phyloP scores from a whole-genome alignment of 1,284 basidiomycete genomes.

The Schizopora paradoxa region DNA sequence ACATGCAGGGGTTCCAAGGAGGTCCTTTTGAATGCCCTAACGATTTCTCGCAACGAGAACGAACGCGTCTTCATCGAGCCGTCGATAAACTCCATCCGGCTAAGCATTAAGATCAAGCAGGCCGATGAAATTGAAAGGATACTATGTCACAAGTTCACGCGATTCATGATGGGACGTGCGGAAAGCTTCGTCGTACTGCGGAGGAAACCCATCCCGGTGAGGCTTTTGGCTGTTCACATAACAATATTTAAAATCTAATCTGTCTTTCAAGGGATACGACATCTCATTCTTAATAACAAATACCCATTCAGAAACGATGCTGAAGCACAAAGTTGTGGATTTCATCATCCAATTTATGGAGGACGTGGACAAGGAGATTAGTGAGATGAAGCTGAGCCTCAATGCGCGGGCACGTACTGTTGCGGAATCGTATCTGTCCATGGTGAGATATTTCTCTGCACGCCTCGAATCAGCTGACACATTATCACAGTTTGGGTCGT shows the following conservation, averaged over 20 bases:
- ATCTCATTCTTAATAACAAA: slow-evolving; percentile 99
- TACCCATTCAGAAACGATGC: slow-evolving; percentile 93
- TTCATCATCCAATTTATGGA: slow-evolving; percentile 99
- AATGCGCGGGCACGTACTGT: slow-evolving; percentile 97
- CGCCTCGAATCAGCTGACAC: neutral
- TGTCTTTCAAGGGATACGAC: slow-evolving; percentile 75
- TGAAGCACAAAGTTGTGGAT: slow-evolving; percentile 99
- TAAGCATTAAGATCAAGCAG: slow-evolving; percentile 98
- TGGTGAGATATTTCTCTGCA: slow-evolving; percentile 42
- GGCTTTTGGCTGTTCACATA: slow-evolving; percentile 26
- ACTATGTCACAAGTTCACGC: slow-evolving; percentile 96
- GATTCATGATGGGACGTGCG: slow-evolving; percentile 98
- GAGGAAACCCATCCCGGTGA: slow-evolving; percentile 85
- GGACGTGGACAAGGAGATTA: slow-evolving; percentile 91
- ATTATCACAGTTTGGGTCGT: neutral
- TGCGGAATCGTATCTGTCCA: slow-evolving; percentile 83
- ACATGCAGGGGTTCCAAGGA: slow-evolving; percentile 77
- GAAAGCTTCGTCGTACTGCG: slow-evolving; percentile 96
- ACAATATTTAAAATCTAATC: slow-evolving; percentile 4
- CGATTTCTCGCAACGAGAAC: slow-evolving; percentile 94
- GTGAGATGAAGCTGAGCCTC: slow-evolving; percentile 85
- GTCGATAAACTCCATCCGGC: slow-evolving; percentile 92
- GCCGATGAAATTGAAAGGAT: slow-evolving; percentile 99
- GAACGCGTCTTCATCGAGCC: slow-evolving; percentile 97
- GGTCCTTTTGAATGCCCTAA: slow-evolving; percentile 88